Base-by-base conservation (phyloP, 2,329 filamentous ascomycete genomes). In the Penicillium frequentans region DNA sequence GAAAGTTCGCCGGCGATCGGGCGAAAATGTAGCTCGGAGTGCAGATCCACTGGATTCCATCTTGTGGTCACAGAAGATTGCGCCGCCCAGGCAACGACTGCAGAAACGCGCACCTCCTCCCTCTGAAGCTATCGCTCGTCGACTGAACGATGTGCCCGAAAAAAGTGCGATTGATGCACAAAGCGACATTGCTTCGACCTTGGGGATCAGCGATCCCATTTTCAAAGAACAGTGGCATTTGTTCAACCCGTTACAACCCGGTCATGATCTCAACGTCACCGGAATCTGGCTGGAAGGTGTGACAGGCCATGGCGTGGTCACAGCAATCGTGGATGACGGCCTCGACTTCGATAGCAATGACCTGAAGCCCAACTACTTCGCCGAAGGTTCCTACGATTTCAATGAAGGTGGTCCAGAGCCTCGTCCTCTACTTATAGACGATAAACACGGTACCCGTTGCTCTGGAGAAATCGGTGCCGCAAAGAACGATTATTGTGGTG, bases 191-290 rank as follows among this genome's bases (percentile, higher is more conserved):
- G 87, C 87, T 64, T 75, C 81, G 50, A 78, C 81, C 2, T 81
- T 99, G n/a, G 80, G 81, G 14, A 98, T 99, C 62, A 75, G 80
- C 31, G 95, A 99, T 69, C 95, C 95, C 19, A 96, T 96, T 52
- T 99, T 98, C 76, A 81, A 84, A 43, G 89, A 96, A 55, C 95
- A 99, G 76, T 99, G 95, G 95, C 95, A 99, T 81, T 79, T 99
- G 47, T 88, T 90, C 79, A 99, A 99, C 72, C 82, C 89, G 0
- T 72, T 89, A 6, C 86, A 96, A 66, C 72, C 86, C 0, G 93
- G 93, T 6, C 90, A 98, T 75, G 95, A 99, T 72, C 84, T 99
- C 69, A 99, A 99, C 68, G 92, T 98, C n/a, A 96, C 92, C 0
- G 91, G 88, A 13, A 83, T 98, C 6, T 99, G 95, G 95, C 73